Conservation (phyloP, 306 rosid species). For the Citrullus mucosospermus region DNA sequence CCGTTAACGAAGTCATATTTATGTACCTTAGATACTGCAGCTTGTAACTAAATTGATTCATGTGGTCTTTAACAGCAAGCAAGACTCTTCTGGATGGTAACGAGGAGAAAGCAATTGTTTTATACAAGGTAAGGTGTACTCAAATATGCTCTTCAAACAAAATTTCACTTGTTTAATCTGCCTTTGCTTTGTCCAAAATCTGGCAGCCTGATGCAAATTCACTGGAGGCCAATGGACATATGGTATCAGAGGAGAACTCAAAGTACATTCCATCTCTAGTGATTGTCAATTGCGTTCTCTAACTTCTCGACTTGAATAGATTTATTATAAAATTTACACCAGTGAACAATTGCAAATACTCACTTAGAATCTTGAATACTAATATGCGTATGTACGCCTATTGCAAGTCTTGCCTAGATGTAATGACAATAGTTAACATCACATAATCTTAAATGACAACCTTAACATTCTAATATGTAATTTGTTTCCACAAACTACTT, state of each 20-base stretch:
- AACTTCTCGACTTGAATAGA: background rate
- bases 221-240: constrained; percentile 55
- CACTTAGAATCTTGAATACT: background rate
- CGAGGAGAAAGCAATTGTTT: constrained; percentile 87
- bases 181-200: constrained; percentile 8
- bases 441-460: background rate
- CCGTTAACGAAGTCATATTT: background rate
- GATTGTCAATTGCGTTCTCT: background rate
- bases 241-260: constrained; percentile 57
- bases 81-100: constrained; percentile 41
- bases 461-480: background rate
- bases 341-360: background rate
- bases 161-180: constrained; percentile 1
- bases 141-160: constrained; percentile 1
- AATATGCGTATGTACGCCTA: background rate
- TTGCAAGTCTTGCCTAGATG: background rate
- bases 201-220: constrained; percentile 62
- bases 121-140: constrained; percentile 52
- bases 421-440: background rate
- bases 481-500: background rate
- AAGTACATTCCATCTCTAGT: constrained; percentile 39
- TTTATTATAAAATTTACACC: background rate
- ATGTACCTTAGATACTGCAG: background rate
- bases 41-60: constrained; percentile 3
- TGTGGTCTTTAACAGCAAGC: constrained; percentile 33